Evolutionary conservation across 169 alveolate genomes (phyloP).

Genomic region (Perkinsus olseni): DNA sequence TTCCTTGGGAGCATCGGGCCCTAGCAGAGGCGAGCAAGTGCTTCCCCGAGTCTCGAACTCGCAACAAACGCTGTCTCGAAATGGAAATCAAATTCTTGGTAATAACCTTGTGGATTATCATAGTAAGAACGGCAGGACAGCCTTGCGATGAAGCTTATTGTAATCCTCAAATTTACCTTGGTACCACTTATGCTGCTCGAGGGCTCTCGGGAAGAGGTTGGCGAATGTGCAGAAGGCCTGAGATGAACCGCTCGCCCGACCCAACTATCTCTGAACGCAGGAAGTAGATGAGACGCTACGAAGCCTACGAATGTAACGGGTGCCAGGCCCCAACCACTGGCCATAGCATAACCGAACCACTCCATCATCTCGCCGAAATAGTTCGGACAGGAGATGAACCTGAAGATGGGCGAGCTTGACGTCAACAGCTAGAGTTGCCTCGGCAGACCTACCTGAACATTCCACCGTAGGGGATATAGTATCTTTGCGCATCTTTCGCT

Average conservation of each 20-base stretch:
- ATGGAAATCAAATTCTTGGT: too few relatives aligned
- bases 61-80: too few relatives aligned
- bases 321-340: background rate
- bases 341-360: constrained; percentile 13
- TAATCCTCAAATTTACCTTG: background rate
- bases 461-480: background rate
- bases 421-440: too few relatives aligned
- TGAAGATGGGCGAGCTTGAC: too few relatives aligned
- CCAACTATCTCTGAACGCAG: too few relatives aligned
- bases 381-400: constrained; percentile 13
- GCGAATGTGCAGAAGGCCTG: constrained; percentile 5
- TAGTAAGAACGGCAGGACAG: background rate
- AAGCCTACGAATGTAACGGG: background rate
- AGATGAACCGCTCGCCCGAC: too few relatives aligned
- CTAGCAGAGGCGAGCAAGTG: too few relatives aligned
- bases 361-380: constrained; percentile 17
- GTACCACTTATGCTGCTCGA: constrained; percentile 14
- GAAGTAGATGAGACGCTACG: background rate
- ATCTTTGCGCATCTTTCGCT: background rate
- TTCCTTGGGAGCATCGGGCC: too few relatives aligned
- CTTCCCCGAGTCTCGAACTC: too few relatives aligned
- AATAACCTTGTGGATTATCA: background rate
- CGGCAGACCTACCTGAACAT: background rate
- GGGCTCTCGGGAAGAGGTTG: constrained; percentile 9
- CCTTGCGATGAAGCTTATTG: background rate